A percentile compares a stretch with the other conserved stretches of the same genome.
Conservation (phyloP, 495 filamentous ascomycete species). For the Lophium mytilinum region DNA sequence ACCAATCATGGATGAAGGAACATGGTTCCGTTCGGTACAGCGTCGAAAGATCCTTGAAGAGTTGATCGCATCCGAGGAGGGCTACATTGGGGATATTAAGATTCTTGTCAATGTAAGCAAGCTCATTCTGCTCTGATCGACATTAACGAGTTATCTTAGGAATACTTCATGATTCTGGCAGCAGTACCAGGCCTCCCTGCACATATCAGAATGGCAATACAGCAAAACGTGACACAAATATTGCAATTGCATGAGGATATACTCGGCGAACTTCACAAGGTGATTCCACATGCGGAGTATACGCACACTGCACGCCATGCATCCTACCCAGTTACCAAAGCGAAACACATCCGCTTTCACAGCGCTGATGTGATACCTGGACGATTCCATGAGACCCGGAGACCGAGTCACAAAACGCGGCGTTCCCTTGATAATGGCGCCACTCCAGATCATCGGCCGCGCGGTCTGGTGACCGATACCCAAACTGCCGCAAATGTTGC, state of each 20-base stretch:
- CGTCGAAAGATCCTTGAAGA: constrained; percentile 75
- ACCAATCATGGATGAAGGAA: constrained; percentile 57
- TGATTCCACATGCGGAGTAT: constrained; percentile 55
- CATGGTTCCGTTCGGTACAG: constrained; percentile 59
- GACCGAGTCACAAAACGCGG: constrained; percentile 19
- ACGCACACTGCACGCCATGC: constrained; percentile 34
- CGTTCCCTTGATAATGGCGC: constrained; percentile 31
- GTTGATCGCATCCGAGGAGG: constrained; percentile 74
- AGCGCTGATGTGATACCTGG: constrained; percentile 53
- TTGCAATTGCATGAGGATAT: constrained; percentile 64
- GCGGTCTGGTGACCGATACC: constrained; percentile 55
- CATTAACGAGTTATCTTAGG: constrained; percentile 33
- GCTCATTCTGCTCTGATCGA: not conserved
- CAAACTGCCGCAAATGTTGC: constrained; percentile 66
- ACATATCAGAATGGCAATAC: constrained; percentile 52
- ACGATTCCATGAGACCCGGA: constrained; percentile 9
- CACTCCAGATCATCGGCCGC: constrained; percentile 18
- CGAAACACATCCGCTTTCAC: constrained; percentile 42
- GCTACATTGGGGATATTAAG: constrained; percentile 79
- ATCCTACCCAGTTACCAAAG: constrained; percentile 12
- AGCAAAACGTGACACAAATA: constrained; percentile 59
- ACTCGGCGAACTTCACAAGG: constrained; percentile 54
- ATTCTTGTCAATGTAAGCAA: constrained; percentile 69
- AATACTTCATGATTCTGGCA: constrained; percentile 58
- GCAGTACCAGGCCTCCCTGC: constrained; percentile 49